Percentiles rank a stretch among this genome's conserved stretches.
Conservation (phyloP, 2,329 filamentous ascomycete genomes). For the Hymenoscyphus linearis region DNA sequence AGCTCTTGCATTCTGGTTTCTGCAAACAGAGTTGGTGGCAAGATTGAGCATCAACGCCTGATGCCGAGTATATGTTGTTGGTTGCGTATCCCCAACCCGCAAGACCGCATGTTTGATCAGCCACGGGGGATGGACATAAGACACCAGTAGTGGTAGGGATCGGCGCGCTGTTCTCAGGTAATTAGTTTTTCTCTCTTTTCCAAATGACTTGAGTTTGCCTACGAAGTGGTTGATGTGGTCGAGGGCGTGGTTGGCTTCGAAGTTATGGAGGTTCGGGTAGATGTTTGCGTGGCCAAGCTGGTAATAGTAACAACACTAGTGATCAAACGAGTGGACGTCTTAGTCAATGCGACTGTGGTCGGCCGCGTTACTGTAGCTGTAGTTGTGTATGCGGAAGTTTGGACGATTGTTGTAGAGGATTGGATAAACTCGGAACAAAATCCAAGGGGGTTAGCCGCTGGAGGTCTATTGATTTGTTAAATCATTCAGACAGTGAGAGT, state of each 20-base stretch:
- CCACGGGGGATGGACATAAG: slow-evolving; percentile 12
- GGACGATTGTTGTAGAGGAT: slow-evolving; percentile 9
- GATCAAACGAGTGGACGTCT: neutral
- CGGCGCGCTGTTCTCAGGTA: neutral
- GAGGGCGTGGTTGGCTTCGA: neutral
- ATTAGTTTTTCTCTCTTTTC: neutral
- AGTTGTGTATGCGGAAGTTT: slow-evolving; percentile 6
- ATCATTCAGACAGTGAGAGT: neutral
- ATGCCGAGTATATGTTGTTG: slow-evolving; percentile 16
- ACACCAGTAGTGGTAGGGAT: neutral
- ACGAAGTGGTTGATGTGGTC: neutral
- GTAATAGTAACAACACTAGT: slow-evolving; percentile 2
- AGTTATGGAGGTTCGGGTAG: neutral
- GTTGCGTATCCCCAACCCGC: slow-evolving; percentile 17
- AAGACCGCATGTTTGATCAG: slow-evolving; percentile 10
- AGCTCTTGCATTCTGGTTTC: slow-evolving; percentile 13
- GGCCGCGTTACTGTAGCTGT: slow-evolving; percentile 7
- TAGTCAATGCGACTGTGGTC: neutral
- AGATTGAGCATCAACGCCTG: slow-evolving; percentile 5
- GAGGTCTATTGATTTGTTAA: slow-evolving; percentile 2
- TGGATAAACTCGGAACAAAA: slow-evolving; percentile 15
- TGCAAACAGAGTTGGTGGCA: slow-evolving; percentile 18
- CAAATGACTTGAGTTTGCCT: neutral
- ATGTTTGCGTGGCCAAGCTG: neutral
- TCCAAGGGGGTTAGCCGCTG: slow-evolving; percentile 11